A percentile compares a stretch with the other conserved stretches of the same genome.
phyloP scores from a whole-genome alignment of 306 rosid genomes.

The Benincasa hispida region DNA sequence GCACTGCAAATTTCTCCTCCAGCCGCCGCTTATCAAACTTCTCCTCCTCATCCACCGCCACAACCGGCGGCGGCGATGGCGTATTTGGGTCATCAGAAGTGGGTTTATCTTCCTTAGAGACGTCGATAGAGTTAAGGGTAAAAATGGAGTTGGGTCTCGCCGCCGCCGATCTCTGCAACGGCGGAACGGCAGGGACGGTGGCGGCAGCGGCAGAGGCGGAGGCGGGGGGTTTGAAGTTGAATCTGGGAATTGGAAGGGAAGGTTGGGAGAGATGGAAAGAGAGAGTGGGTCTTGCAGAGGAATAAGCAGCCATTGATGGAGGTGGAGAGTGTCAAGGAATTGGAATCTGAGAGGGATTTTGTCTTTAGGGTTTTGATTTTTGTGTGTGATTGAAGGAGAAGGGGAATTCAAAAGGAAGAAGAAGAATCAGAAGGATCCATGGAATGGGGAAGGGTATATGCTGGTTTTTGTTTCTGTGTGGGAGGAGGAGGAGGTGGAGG shows the following conservation, averaged over 20 bases:
- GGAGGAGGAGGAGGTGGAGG: slow-evolving; percentile 35
- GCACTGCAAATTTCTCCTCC: slow-evolving; percentile 85
- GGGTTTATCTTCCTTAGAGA: slow-evolving; percentile 70
- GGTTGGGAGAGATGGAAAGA: slow-evolving; percentile 40
- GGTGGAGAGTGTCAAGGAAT: not conserved
- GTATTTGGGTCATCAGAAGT: slow-evolving; percentile 21
- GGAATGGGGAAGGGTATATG: slow-evolving; percentile 27
- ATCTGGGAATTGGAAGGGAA: slow-evolving; percentile 23
- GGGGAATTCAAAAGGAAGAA: slow-evolving; percentile 33
- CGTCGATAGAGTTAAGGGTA: slow-evolving; percentile 38
- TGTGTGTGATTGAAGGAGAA: not conserved
- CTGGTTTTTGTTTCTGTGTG: slow-evolving; percentile 5
- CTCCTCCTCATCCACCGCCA: not conserved
- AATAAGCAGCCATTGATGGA: slow-evolving; percentile 35
- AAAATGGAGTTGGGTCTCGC: slow-evolving; percentile 12
- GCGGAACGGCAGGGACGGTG: not conserved
- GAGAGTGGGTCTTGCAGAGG: slow-evolving; percentile 40
- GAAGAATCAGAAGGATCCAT: slow-evolving; percentile 37
- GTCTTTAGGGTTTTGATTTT: not conserved
- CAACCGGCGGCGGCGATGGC: not conserved
- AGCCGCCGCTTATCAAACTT: slow-evolving; percentile 43
- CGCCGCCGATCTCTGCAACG: slow-evolving; percentile 4
- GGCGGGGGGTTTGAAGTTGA: slow-evolving; percentile 18
- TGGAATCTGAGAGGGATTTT: not conserved
- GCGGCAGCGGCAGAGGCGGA: not conserved